Evolutionary conservation across 2,329 filamentous ascomycete species (phyloP).

Genomic region (Pestalotiopsis sp.): DNA sequence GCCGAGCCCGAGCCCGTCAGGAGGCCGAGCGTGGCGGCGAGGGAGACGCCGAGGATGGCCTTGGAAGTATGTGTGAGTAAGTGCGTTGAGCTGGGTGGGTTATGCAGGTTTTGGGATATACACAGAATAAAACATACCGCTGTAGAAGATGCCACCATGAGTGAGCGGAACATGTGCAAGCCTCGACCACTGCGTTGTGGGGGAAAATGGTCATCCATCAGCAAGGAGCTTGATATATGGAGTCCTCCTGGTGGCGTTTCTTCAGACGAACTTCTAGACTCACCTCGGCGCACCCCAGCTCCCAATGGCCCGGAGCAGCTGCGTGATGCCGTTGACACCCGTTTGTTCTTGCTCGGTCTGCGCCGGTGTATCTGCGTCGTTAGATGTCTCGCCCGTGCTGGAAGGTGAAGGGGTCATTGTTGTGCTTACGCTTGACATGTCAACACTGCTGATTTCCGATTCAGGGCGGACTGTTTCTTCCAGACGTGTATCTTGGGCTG

Average conservation of each 20-base stretch:
- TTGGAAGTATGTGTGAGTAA: not conserved
- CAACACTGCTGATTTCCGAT: not conserved
- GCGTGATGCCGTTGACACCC: not conserved
- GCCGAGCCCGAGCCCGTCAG: conserved; percentile 1
- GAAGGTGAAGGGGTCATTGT: not conserved
- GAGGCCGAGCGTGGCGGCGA: conserved; percentile 1
- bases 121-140: not conserved
- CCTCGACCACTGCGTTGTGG: not conserved
- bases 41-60: not conserved
- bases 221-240: not conserved
- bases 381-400: not conserved
- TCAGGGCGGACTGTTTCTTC: too few relatives aligned
- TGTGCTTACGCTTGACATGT: not conserved
- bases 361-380: not conserved
- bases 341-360: not conserved
- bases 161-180: not conserved
- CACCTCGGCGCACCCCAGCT: conserved; percentile 7
- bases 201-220: not conserved
- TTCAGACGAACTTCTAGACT: not conserved
- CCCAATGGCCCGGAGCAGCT: not conserved
- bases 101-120: not conserved
- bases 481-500: too few relatives aligned
- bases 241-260: not conserved
- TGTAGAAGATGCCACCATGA: conserved; percentile 8
- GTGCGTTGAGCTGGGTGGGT: too few relatives aligned